Evolutionary conservation across 768 basidiomycete genomes (phyloP), one percentile per base, ranked within the genome.

Genomic region (Auriscalpium vulgare): DNA sequence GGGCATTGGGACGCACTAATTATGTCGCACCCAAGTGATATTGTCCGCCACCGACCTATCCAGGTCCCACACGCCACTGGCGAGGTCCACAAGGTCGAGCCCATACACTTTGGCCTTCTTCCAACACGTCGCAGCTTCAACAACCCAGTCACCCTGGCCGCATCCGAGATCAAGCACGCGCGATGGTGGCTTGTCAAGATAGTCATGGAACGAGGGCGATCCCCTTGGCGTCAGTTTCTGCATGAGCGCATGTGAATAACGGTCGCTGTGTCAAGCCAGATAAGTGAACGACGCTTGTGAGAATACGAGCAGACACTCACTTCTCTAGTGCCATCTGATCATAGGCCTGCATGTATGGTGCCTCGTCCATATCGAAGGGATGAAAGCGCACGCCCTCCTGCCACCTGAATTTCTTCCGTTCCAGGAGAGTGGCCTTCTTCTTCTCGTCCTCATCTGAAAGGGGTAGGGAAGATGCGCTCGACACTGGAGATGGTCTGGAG

Each of bases 121-220:
- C 89, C 89, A 92, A n/a, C 69, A 63, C 19, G 65, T 71, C 3
- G 85, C 80, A 4, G 88, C 83, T 49, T 83, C 74, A 0, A 81
- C 56, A 6, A 83, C 73, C 90, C 90, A 92, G 49, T 78, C 65
- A 0, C 88, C 88, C 48, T 77, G 61, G 10, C 90, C 89, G 66
- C 88, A 91, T 2, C 90, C 90, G 11, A 92, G 69, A 63, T 91
- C 89, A 8, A 92, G 76, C 21, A 85, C 82, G 1, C 68, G 65
- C 1, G 87, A 84, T 0, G 75, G 73, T n/a, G 69, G 69, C 21
- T 74, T 73, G 37, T 72, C 65, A 58, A 76, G 62, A 43, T 60
- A 78, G 56, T 77, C 69, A 55, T 80, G 74, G 63, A 91, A 90
- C 0, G 82, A 80, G 0, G 88, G 87, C 0, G 78, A 76, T 5